Evolutionary conservation across 106 monocot species (phyloP), one percentile per base, ranked within the genome.

Genomic region (Agapanthus africanus): DNA sequence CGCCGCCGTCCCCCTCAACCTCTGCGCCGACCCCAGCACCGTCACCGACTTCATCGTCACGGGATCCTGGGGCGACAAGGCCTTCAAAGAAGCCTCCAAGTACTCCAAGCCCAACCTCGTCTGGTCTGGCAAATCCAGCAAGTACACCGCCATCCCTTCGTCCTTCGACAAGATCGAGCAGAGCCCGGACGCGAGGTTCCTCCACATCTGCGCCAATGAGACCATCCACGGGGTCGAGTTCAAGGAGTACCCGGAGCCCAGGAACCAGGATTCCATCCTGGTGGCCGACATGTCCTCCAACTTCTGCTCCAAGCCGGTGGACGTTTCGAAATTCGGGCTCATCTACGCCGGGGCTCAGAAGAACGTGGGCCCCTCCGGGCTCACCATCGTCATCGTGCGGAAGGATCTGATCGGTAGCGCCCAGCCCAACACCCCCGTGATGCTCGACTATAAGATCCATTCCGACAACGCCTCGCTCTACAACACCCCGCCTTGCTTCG

Each of bases 261-360:
- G 64, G n/a, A 77, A 73, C 3, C 50, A 72, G 21, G 74, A 73
- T 49, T 65, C 73, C 69, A 91, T 95, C 78, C 54, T 99, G 70
- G 85, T 99, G 15, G 97, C 92, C 31, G 97, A 99, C 70, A 99
- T 99, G 97, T 99, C 97, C 7, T 99, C 97, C 9, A 92, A 99
- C 62, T 99, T 99, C 81, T 99, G 92, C 67, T 99, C 97, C 47
- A 99, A 99, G 70, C 97, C 92, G 4, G 97, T 92, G 2, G 97
- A 92, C 40, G 97, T 99, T 5, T 92, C 97, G 8, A 85, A 81
- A 21, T 99, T 99, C 33, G 97, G 89, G 0, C 4, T 87, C 54
- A 99, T 99, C 80, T 99, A 99, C 36, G 97, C 97, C 2, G 97
- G 97, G 2, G 97, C 92, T 25, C 97, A 99, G 85, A 99, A 99